phyloP scores from a whole-genome alignment of 352 stramenopile species.

The Blastocystis sp. region DNA sequence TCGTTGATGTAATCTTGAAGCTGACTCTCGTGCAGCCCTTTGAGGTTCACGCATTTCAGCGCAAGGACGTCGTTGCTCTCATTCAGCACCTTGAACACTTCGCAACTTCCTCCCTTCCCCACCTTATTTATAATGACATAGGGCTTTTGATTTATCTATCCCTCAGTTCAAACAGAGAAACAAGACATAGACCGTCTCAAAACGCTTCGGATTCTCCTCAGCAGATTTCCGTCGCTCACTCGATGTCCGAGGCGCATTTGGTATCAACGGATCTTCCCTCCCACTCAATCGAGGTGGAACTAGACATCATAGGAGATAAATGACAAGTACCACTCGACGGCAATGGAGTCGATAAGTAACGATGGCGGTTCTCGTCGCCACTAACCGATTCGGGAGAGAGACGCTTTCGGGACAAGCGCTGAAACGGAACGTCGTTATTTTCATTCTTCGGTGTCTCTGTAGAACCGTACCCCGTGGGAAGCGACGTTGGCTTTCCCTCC shows the following conservation, averaged over 20 bases:
- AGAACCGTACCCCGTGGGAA: neutral
- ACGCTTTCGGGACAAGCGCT: neutral
- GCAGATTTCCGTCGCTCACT: neutral
- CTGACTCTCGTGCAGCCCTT: slow-evolving; percentile 85
- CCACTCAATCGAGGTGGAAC: neutral
- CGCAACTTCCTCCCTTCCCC: slow-evolving; percentile 92
- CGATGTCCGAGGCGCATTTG: neutral
- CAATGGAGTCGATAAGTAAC: neutral
- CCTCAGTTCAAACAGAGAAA: neutral
- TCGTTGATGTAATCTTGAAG: slow-evolving; percentile 96
- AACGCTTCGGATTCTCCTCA: neutral
- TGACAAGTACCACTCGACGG: neutral
- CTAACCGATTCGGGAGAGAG: neutral
- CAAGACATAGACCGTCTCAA: slow-evolving; percentile 28
- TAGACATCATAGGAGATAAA: neutral
- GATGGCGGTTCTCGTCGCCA: neutral
- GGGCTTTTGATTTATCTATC: slow-evolving; percentile 80
- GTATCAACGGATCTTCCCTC: neutral
- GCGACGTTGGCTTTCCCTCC: neutral
- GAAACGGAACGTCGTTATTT: neutral
- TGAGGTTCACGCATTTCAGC: slow-evolving; percentile 95
- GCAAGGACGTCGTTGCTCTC: slow-evolving; percentile 79
- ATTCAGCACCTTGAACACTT: slow-evolving; percentile 86
- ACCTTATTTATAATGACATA: slow-evolving; percentile 96
- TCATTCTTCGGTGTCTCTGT: neutral